Evolutionary conservation across 1,139 yeast species (phyloP).

Genomic region (Yamadazyma jaroonii): DNA sequence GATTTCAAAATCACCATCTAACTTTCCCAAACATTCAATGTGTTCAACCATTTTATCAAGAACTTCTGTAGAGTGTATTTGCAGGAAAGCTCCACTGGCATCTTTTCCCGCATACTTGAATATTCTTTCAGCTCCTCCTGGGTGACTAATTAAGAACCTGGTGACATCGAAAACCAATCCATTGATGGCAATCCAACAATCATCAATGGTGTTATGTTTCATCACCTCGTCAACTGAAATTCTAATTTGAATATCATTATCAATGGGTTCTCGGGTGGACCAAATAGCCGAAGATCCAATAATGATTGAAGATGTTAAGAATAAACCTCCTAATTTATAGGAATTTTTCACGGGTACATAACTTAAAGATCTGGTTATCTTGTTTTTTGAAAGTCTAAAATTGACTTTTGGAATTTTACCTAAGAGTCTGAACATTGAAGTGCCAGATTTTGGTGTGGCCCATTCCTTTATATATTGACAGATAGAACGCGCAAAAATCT

Average conservation of each 20-base stretch:
- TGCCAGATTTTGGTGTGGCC: too few species aligned
- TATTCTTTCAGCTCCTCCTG: conserved; percentile 20
- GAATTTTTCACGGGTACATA: too few species aligned
- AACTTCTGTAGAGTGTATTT: conserved; percentile 13
- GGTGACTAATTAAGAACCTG: conserved; percentile 17
- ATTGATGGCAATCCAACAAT: conserved; percentile 21
- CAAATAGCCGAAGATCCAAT: not conserved
- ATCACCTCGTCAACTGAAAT: conserved; percentile 10
- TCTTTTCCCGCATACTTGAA: conserved; percentile 21
- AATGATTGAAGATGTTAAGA: not conserved
- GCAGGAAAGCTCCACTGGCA: conserved; percentile 16
- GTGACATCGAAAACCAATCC: conserved; percentile 22
- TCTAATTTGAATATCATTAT: conserved; percentile 1
- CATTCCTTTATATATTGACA: too few species aligned
- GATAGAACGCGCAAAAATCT: not conserved
- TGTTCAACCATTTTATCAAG: conserved; percentile 13
- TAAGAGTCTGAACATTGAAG: too few species aligned
- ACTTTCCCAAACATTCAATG: conserved; percentile 14
- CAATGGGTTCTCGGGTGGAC: not conserved
- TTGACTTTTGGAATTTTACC: too few species aligned
- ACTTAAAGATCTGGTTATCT: too few species aligned
- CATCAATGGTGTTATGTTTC: conserved; percentile 11
- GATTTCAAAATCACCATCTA: conserved; percentile 16
- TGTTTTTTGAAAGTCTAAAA: too few species aligned
- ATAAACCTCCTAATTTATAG: too few species aligned